phyloP scores from a whole-genome alignment of 2,329 filamentous ascomycete genomes.

The Trichophyton simii region DNA sequence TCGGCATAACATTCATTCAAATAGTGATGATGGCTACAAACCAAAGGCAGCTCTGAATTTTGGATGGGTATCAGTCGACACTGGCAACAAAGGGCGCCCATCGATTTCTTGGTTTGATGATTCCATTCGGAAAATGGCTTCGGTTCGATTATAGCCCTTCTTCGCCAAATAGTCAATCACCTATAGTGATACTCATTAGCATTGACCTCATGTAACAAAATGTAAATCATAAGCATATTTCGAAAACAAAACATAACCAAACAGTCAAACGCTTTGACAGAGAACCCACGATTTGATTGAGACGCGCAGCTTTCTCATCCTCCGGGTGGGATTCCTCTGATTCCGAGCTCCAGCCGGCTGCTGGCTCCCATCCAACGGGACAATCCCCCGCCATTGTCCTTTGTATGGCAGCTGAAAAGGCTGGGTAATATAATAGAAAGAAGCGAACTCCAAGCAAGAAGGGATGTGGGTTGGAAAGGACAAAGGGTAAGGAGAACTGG shows the following conservation, averaged over 20 bases:
- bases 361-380: neutral
- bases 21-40: conserved; percentile 18
- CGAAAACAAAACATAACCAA: neutral
- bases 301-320: neutral
- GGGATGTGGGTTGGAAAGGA: neutral
- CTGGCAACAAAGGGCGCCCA: conserved; percentile 57
- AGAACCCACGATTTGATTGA: neutral
- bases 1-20: neutral
- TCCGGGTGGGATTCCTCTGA: neutral
- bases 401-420: neutral
- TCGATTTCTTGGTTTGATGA: conserved; percentile 71
- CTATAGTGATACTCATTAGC: conserved; percentile 1
- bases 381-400: neutral
- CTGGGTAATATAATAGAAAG: neutral
- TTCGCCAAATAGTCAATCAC: conserved; percentile 93
- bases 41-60: conserved; percentile 65
- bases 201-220: neutral
- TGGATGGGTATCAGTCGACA: conserved; percentile 59
- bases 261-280: neutral
- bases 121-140: conserved; percentile 84
- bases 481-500: neutral
- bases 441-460: neutral
- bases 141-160: conserved; percentile 84
- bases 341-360: neutral
- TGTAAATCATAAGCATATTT: neutral